Conservation (phyloP, 768 basidiomycete genomes). For the Termitomyces sp. region DNA sequence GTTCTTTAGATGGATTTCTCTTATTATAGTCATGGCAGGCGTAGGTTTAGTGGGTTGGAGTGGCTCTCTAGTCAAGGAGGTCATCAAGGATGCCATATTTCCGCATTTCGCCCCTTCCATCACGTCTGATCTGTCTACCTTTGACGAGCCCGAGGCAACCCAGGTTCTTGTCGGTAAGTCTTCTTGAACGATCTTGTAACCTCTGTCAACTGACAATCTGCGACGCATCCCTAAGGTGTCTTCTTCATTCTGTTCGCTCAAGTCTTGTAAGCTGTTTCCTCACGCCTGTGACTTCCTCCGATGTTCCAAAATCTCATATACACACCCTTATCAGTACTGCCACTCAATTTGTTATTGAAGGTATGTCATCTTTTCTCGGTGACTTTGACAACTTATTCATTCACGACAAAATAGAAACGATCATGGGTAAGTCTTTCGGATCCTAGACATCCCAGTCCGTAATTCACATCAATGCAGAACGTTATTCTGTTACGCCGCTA, state of each 20-base stretch:
- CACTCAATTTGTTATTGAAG: conserved; percentile 89
- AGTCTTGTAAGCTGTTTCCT: conserved; percentile 66
- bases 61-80: conserved; percentile 82
- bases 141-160: conserved; percentile 57
- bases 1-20: conserved; percentile 75
- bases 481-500: conserved; percentile 82
- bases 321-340: conserved; percentile 58
- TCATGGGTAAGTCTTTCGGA: conserved; percentile 52
- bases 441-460: background rate
- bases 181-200: conserved; percentile 8
- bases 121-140: conserved; percentile 31
- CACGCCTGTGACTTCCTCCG: conserved; percentile 13
- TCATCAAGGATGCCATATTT: conserved; percentile 45
- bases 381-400: conserved; percentile 7
- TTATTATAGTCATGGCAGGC: conserved; percentile 84
- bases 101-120: conserved; percentile 24
- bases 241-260: conserved; percentile 93
- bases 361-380: conserved; percentile 21
- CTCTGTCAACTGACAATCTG: conserved; percentile 16
- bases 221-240: conserved; percentile 52
- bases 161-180: conserved; percentile 71
- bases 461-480: conserved; percentile 28
- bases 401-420: conserved; percentile 61
- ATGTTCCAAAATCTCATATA: conserved; percentile 10
- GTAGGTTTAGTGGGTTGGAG: conserved; percentile 84